phyloP scores from a whole-genome alignment of 2,329 filamentous ascomycete species.

The Penicillium expansum region DNA sequence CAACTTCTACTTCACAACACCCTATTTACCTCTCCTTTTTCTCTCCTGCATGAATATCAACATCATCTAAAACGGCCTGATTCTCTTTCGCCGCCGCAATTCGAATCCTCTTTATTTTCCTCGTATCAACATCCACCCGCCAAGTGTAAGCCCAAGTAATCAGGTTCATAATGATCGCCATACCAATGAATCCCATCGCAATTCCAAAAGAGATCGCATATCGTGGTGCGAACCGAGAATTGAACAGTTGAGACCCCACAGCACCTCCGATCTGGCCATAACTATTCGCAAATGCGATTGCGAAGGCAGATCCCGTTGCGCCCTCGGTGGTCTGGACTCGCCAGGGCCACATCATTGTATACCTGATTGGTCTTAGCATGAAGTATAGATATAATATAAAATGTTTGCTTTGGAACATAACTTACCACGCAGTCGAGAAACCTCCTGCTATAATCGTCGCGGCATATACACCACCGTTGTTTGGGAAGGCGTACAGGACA shows the following conservation, averaged over 20 bases:
- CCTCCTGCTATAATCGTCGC: not conserved
- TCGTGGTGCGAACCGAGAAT: not conserved
- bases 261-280: not conserved
- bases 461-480: not conserved
- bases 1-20: not conserved
- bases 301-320: not conserved
- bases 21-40: not conserved
- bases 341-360: not conserved
- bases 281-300: not conserved
- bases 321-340: not conserved
- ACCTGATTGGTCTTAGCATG: not conserved
- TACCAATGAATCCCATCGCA: not conserved
- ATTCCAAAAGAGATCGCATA: not conserved
- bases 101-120: not conserved
- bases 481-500: not conserved
- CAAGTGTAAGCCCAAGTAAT: not conserved
- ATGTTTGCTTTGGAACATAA: accelerated
- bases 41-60: not conserved
- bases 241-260: not conserved
- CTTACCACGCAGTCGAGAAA: not conserved
- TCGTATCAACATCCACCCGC: not conserved
- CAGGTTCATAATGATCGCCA: not conserved
- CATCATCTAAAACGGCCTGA: not conserved
- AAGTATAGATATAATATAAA: not conserved
- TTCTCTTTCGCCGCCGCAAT: not conserved